Percentiles rank a stretch among this genome's conserved stretches.
phyloP scores from a whole-genome alignment of 495 filamentous ascomycete genomes.

The Penicillium samsonianum region DNA sequence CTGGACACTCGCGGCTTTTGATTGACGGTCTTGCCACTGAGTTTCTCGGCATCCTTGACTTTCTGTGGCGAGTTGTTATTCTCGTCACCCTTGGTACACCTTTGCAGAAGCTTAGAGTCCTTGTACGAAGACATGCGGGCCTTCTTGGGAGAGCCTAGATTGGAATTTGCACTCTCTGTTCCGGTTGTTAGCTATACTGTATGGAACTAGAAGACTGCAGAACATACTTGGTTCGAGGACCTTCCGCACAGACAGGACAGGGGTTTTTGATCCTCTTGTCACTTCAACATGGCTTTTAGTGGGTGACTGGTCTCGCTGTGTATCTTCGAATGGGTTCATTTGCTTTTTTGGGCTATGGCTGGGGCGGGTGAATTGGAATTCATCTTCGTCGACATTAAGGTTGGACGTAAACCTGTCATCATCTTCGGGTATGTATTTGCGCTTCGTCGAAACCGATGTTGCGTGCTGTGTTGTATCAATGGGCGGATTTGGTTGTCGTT shows the following conservation, averaged over 20 bases:
- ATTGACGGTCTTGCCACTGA: slow-evolving; percentile 2
- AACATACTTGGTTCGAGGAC: slow-evolving; percentile 63
- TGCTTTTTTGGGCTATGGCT: slow-evolving; percentile 18
- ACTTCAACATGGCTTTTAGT: slow-evolving; percentile 23
- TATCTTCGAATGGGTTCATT: slow-evolving; percentile 8
- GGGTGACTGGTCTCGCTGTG: slow-evolving; percentile 19
- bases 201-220: neutral
- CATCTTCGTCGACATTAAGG: slow-evolving; percentile 37
- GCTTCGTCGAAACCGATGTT: slow-evolving; percentile 60
- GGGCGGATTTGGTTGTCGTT: neutral
- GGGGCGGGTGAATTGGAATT: slow-evolving; percentile 52
- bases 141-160: slow-evolving; percentile 35
- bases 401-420: slow-evolving; percentile 33
- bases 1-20: slow-evolving; percentile 17
- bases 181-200: slow-evolving; percentile 25
- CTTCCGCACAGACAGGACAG: slow-evolving; percentile 42
- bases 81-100: slow-evolving; percentile 14
- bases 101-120: slow-evolving; percentile 18
- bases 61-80: slow-evolving; percentile 22
- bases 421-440: slow-evolving; percentile 62
- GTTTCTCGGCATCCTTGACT: slow-evolving; percentile 17
- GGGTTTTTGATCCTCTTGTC: slow-evolving; percentile 19
- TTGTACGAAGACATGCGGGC: slow-evolving; percentile 14
- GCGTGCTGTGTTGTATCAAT: slow-evolving; percentile 15
- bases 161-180: slow-evolving; percentile 57